These are phyloP conservation scores for Primulina eburnea DNA, from an alignment of 257 asterid genomes.

Conservation along the genomic window DNA sequence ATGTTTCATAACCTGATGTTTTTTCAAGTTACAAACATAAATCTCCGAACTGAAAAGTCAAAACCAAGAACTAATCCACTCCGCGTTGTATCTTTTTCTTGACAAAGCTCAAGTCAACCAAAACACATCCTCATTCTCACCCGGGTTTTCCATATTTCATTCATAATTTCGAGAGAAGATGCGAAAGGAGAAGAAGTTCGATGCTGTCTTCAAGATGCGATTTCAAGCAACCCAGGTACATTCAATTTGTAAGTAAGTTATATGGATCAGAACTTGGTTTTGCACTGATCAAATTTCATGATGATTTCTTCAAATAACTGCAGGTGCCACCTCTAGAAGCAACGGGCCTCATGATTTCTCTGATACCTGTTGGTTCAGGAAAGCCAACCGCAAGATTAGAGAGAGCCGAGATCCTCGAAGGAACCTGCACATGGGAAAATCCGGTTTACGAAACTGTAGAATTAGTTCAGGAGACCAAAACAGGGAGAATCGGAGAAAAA, in stretches of 20 bases:
- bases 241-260: background rate
- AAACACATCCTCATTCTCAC: slow-evolving; percentile 2
- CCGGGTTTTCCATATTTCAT: slow-evolving; percentile 23
- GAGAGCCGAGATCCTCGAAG: slow-evolving; percentile 62
- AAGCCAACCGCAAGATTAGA: slow-evolving; percentile 72
- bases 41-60: slow-evolving; percentile 17
- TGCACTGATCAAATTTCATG: slow-evolving; percentile 14
- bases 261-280: slow-evolving; percentile 8
- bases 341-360: slow-evolving; percentile 67
- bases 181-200: slow-evolving; percentile 79
- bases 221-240: slow-evolving; percentile 82
- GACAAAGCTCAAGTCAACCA: slow-evolving; percentile 22
- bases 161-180: slow-evolving; percentile 41
- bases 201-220: slow-evolving; percentile 72
- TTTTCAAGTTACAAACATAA: too few species aligned
- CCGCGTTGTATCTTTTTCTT: slow-evolving; percentile 2
- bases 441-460: slow-evolving; percentile 77
- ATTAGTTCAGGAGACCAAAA: slow-evolving; percentile 59
- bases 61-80: slow-evolving; percentile 29
- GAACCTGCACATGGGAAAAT: slow-evolving; percentile 80
- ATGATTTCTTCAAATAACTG: slow-evolving; percentile 9
- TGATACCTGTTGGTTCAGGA: slow-evolving; percentile 83
- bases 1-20: too few species aligned
- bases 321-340: slow-evolving; percentile 89
- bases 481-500: slow-evolving; percentile 70